Percentiles rank a stretch among this genome's conserved stretches.
phyloP scores from a whole-genome alignment of 1,284 basidiomycete species.

The Ustilago lituana region DNA sequence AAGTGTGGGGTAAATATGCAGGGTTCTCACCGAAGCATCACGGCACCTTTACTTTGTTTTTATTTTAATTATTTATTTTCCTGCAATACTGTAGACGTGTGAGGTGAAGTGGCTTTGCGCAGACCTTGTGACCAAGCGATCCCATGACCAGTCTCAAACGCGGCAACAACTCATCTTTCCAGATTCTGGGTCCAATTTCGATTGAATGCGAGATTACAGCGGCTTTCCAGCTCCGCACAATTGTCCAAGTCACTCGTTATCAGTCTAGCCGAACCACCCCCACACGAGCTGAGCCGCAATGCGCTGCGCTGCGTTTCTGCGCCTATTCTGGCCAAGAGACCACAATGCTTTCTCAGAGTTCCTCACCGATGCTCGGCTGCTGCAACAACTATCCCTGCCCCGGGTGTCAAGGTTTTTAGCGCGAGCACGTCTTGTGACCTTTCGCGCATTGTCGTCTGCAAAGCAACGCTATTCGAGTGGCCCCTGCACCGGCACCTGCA shows the following conservation, averaged over 20 bases:
- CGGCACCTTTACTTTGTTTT: background rate
- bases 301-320: too few species aligned
- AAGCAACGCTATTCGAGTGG: conserved; percentile 10
- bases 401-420: background rate
- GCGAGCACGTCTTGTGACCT: conserved; percentile 37
- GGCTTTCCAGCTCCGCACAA: conserved; percentile 1
- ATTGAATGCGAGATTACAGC: conserved; percentile 20
- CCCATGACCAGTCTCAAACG: conserved; percentile 28
- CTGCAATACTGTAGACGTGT: too few species aligned
- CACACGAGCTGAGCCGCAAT: too few species aligned
- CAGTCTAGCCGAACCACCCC: conserved; percentile 1
- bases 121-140: conserved; percentile 22
- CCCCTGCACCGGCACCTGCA: conserved; percentile 27
- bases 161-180: too few species aligned
- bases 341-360: too few species aligned
- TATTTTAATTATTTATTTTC: conserved; percentile 3
- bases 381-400: too few species aligned
- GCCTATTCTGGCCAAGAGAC: too few species aligned
- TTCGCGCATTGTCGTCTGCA: conserved; percentile 1
- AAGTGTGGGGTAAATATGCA: conserved; percentile 44
- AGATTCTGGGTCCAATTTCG: too few species aligned
- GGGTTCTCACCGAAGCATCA: conserved; percentile 20
- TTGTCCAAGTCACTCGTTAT: too few species aligned
- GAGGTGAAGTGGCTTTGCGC: too few species aligned
- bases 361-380: too few species aligned